These are phyloP conservation scores for Colletotrichum tanaceti DNA, from an alignment of 2,329 filamentous ascomycete genomes.

Conservation along the genomic window DNA sequence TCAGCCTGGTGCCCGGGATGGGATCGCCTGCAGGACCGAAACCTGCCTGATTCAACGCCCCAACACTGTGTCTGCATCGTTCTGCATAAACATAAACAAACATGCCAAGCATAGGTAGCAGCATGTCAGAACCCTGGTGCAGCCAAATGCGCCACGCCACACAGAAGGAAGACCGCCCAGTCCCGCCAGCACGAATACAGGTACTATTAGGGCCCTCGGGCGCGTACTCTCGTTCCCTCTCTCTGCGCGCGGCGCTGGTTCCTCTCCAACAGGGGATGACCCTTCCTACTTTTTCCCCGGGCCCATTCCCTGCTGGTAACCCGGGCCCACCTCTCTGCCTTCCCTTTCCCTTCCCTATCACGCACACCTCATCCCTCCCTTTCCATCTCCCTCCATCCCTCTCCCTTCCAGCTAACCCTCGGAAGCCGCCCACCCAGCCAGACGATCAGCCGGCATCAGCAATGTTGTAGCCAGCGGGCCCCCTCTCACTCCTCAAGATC, in stretches of 20 bases:
- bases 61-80: slow-evolving; percentile 35
- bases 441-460: slow-evolving; percentile 21
- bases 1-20: no score
- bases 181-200: slow-evolving; percentile 30
- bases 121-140: slow-evolving; percentile 29
- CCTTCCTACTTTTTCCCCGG: slow-evolving; percentile 38
- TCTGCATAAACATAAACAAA: slow-evolving; percentile 29
- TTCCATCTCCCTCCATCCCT: slow-evolving; percentile 36
- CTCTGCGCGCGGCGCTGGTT: neutral
- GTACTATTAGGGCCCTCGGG: neutral
- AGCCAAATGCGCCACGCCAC: slow-evolving; percentile 22
- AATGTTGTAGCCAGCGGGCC: slow-evolving; percentile 35
- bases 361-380: slow-evolving; percentile 37
- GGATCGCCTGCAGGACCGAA: slow-evolving; percentile 18
- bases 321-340: slow-evolving; percentile 24
- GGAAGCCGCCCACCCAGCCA: slow-evolving; percentile 22
- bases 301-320: slow-evolving; percentile 31
- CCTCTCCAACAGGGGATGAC: slow-evolving; percentile 27
- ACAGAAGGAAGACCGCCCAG: slow-evolving; percentile 13
- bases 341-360: slow-evolving; percentile 32
- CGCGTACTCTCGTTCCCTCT: no score
- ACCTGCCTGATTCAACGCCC: slow-evolving; percentile 19
- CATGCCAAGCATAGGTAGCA: slow-evolving; percentile 9
- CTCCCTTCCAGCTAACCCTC: slow-evolving; percentile 21
- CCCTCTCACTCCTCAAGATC: slow-evolving; percentile 21